Base-by-base conservation (phyloP, 352 stramenopile species). In the Pythium chondricola region DNA sequence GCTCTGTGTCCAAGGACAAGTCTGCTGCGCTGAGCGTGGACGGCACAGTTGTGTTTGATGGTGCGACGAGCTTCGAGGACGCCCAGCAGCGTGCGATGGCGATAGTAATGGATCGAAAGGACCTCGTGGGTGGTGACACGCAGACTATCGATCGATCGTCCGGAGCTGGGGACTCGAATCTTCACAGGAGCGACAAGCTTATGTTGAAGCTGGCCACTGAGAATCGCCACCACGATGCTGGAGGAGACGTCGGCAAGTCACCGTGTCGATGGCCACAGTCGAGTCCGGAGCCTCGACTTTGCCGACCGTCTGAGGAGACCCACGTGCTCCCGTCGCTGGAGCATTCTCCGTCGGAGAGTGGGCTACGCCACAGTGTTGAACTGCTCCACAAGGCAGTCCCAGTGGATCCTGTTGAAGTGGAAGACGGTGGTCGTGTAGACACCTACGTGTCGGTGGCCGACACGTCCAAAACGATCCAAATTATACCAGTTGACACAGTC, bases 1-100 rank as follows among this genome's bases (percentile, higher is more conserved):
- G 8, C 29, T 33, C 29, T n/a, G n/a, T n/a, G n/a, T n/a, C n/a
- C n/a, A n/a, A n/a, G n/a, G n/a, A n/a, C n/a, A n/a, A n/a, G 13
- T 33, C 29, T 8, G 29, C 13, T 8, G 29, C 8, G 29, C 8
- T 33, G 29, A 33, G 8, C 29, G 29, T 33, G 29, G 13, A 8
- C 29, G 13, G 13, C 29, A 33, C 29, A 4, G 29, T 64, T 21
- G 20, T 43, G 0, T 77, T 84, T 52, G 57, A 67, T 27, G 68
- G 63, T 26, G 57, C 52, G 0, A 60, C 47, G 16, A 81, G 51
- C 42, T 87, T 83, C 29, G 50, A 58, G 0, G 66, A 80, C 44
- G 71, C 65, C 0, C 58, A 69, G 10, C 56, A 56, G 26, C 39
- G 69, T 4, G 58, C 63, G n/a, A 56, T 66, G 43, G 32, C 33